Conservation (phyloP, 305 asterid species). For the Fraxinus paxiana region DNA sequence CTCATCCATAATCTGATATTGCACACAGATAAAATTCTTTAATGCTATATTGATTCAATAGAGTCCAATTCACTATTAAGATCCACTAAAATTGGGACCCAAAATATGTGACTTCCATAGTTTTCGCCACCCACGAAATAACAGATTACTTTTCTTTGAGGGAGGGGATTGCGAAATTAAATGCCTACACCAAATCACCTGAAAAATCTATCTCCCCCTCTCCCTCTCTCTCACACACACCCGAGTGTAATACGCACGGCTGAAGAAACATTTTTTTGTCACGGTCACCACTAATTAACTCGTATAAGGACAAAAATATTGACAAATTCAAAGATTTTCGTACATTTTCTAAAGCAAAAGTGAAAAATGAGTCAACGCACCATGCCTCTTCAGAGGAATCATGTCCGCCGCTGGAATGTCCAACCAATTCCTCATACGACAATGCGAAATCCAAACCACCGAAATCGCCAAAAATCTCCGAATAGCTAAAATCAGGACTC, state of each 20-base stretch:
- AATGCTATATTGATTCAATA: not conserved
- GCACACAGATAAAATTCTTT: not conserved
- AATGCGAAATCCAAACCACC: constrained; percentile 43
- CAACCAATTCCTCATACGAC: constrained; percentile 54
- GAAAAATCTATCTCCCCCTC: not conserved
- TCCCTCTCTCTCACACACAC: not conserved
- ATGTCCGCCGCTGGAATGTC: constrained; percentile 46
- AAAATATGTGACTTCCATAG: not conserved
- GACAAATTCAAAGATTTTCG: not conserved
- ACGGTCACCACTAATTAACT: not conserved
- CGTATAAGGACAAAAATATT: not conserved
- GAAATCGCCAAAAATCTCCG: constrained; percentile 57
- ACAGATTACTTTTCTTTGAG: not conserved
- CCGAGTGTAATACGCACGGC: not conserved
- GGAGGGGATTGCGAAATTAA: not conserved
- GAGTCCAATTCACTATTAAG: not conserved
- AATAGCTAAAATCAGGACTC: constrained; percentile 49
- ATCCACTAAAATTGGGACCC: not conserved
- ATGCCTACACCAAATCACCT: not conserved
- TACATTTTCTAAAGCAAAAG: not conserved
- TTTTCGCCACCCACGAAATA: not conserved
- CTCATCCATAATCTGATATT: not conserved
- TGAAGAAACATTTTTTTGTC: not conserved
- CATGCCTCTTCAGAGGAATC: constrained; percentile 68
- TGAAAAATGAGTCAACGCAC: constrained; percentile 34